Evolutionary conservation across 352 stramenopile genomes (phyloP).

Genomic region (Phytophthora litchii): DNA sequence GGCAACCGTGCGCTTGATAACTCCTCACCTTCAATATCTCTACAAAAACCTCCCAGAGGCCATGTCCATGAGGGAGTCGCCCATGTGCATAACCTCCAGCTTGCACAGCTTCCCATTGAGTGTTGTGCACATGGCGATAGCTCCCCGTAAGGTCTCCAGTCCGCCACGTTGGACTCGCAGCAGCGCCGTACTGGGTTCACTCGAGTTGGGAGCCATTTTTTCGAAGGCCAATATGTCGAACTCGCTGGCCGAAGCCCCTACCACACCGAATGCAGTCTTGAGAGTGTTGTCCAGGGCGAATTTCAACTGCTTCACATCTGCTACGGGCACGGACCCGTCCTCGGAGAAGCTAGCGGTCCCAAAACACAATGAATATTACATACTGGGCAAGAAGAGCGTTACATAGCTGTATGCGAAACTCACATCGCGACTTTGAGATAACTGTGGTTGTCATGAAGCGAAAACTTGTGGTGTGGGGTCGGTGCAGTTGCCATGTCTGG

Average conservation of each 20-base stretch:
- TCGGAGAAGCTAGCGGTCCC: slow-evolving; percentile 59
- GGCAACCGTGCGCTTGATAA: too few relatives aligned
- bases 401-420: slow-evolving; percentile 8
- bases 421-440: slow-evolving; percentile 78
- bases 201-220: slow-evolving; percentile 31
- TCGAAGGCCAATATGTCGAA: slow-evolving; percentile 67
- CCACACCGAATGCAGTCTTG: slow-evolving; percentile 69
- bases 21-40: neutral
- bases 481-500: neutral
- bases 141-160: slow-evolving; percentile 63
- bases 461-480: slow-evolving; percentile 79
- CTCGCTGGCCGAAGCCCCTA: slow-evolving; percentile 63
- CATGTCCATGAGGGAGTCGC: slow-evolving; percentile 69
- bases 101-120: slow-evolving; percentile 72
- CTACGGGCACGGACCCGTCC: slow-evolving; percentile 40
- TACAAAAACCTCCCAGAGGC: slow-evolving; percentile 68
- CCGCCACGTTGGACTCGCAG: slow-evolving; percentile 65
- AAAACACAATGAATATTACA: neutral
- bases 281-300: slow-evolving; percentile 76
- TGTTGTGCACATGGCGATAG: slow-evolving; percentile 76
- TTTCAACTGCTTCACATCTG: slow-evolving; percentile 70
- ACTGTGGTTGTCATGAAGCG: slow-evolving; percentile 46
- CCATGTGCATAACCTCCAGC: slow-evolving; percentile 66
- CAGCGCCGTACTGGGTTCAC: slow-evolving; percentile 59
- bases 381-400: neutral